phyloP scores from a whole-genome alignment of 1,284 basidiomycete species.

The Sparassis latifolia region DNA sequence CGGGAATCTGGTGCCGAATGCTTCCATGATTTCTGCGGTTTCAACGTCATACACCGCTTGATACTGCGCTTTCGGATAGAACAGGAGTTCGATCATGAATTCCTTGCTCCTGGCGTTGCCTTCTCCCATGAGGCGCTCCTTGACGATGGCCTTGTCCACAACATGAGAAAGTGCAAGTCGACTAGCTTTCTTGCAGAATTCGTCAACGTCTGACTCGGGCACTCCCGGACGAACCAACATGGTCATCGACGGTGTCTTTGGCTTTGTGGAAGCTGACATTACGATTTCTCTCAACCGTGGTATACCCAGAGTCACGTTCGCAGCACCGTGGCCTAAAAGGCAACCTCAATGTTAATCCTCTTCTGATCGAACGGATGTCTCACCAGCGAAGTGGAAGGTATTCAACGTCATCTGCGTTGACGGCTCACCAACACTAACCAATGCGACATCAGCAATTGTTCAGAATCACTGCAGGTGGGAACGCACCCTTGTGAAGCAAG shows the following conservation, averaged over 20 bases:
- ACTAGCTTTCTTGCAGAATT: conserved; percentile 89
- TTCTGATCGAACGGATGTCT: conserved; percentile 20
- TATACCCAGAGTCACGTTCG: conserved; percentile 98
- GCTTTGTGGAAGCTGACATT: conserved; percentile 96
- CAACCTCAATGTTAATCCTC: conserved; percentile 3
- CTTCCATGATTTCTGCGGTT: conserved; percentile 67
- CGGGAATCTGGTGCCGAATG: conserved; percentile 77
- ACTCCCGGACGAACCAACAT: conserved; percentile 64
- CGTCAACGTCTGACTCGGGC: conserved; percentile 52
- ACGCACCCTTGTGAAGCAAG: conserved; percentile 92
- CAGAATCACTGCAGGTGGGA: not conserved
- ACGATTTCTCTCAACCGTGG: conserved; percentile 98
- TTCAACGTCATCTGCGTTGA: conserved; percentile 99
- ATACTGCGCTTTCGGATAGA: conserved; percentile 89
- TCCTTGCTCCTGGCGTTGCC: conserved; percentile 69
- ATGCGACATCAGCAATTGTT: not conserved
- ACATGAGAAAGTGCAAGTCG: conserved; percentile 87
- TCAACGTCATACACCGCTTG: conserved; percentile 79
- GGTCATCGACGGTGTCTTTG: conserved; percentile 98
- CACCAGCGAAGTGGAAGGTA: conserved; percentile 98
- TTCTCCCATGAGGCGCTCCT: conserved; percentile 70
- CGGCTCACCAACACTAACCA: conserved; percentile 86
- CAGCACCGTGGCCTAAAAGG: conserved; percentile 86
- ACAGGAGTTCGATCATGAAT: conserved; percentile 78
- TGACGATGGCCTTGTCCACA: conserved; percentile 81